Evolutionary conservation across 495 filamentous ascomycete species (phyloP), one percentile per base, ranked within the genome.

Genomic region (Penicillium daleae): DNA sequence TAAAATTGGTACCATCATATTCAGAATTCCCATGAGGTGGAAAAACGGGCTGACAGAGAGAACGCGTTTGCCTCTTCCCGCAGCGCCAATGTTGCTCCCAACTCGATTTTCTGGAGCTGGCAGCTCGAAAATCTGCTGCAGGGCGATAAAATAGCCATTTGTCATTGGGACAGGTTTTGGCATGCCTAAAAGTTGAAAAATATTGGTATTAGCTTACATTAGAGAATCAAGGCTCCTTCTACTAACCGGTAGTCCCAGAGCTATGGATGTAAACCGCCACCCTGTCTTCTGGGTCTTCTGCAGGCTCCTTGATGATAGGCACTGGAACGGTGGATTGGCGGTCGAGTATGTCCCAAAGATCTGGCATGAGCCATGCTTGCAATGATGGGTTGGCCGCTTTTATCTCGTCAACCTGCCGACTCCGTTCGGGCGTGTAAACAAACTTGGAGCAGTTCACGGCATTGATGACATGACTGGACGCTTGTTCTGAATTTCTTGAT

Each of bases 1-100:
- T 10, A 54, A 32, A 7, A 62, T 39, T 4, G 56, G 40, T 0
- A 33, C 24, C 24, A 37, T 49, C 19, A 63, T 56, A 13, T 22
- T 40, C 12, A 59, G 15, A 4, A 66, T 40, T 1, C 64, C 64
- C 37, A 66, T 66, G 12, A 66, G 13, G 27, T 66, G 64, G 32
- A 62, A 66, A 40, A 66, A 60, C 4, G 64, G 64, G 35, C 54
- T 56, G 37, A 51, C 54, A 4, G 39, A 19, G 32, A 62, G 26
- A 83, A 90, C 60, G 86, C 86, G 8, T 57, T 90, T 21, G 82
- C 89, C 17, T 74, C 78, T 56, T 82, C 80, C 60, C 1, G 13
- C 15, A 0, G n/a, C 42, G 24, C 37, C 5, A 8, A 39, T 29
- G 19, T 64, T 15, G 42, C 40, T 42, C 17, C n/a, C 9, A 13